Conservation (phyloP, 73 alveolate species). For the Symbiodinium pilosum region DNA sequence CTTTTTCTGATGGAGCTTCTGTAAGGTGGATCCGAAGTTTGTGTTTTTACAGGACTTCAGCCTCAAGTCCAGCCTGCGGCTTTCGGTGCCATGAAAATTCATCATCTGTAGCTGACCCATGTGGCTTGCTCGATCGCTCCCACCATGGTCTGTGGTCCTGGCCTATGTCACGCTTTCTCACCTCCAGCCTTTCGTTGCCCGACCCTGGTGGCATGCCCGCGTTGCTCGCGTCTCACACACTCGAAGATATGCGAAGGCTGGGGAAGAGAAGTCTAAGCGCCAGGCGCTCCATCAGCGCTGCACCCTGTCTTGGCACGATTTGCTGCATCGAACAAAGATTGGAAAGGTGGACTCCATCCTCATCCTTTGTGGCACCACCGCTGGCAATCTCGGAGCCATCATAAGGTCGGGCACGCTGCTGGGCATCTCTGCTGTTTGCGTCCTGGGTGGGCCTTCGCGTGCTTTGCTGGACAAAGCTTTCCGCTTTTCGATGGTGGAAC, state of each 20-base stretch:
- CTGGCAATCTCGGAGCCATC: conserved; percentile 74
- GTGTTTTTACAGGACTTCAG: no score
- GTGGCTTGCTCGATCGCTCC: conserved; percentile 6
- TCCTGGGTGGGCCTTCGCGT: conserved; percentile 26
- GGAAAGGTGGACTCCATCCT: neutral
- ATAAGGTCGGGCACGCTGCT: conserved; percentile 53
- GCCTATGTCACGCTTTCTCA: neutral
- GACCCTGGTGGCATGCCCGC: neutral
- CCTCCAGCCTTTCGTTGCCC: neutral
- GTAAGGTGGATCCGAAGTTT: no score
- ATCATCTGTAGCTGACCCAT: neutral
- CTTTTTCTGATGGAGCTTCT: no score
- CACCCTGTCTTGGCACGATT: conserved; percentile 3
- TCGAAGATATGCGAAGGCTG: neutral
- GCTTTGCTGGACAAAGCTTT: conserved; percentile 47
- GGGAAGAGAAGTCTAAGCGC: conserved; percentile 9
- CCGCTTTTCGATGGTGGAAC: conserved; percentile 70
- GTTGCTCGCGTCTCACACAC: neutral
- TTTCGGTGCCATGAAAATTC: no score
- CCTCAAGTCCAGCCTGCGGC: no score
- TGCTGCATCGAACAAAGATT: neutral
- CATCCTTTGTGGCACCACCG: conserved; percentile 43
- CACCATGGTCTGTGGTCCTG: neutral
- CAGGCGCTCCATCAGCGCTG: conserved; percentile 23
- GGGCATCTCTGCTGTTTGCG: conserved; percentile 40